Evolutionary conservation across 805 yeast species (phyloP).

Genomic region (Sugiyamaella marilandica): DNA sequence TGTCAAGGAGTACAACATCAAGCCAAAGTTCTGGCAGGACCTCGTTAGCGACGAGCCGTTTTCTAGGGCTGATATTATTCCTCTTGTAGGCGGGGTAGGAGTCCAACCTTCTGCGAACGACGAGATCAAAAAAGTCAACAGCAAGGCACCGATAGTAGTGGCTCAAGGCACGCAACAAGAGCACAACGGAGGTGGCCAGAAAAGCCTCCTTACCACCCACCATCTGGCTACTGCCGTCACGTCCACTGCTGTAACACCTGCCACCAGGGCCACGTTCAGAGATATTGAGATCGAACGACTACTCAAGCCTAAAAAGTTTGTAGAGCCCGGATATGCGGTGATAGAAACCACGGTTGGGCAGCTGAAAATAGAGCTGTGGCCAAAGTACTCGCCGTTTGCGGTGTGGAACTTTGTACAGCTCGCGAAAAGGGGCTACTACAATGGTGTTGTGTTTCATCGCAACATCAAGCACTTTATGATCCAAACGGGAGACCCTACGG

Average conservation of each 20-base stretch:
- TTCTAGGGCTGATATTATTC: conserved; percentile 26
- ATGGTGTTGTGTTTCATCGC: conserved; percentile 30
- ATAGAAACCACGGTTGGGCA: conserved; percentile 28
- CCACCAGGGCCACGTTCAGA: conserved; percentile 24
- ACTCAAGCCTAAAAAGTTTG: conserved; percentile 27
- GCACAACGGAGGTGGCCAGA: not conserved
- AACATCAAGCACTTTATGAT: conserved; percentile 33
- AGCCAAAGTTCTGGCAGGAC: conserved; percentile 29
- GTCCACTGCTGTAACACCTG: conserved; percentile 29
- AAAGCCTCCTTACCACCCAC: conserved; percentile 19
- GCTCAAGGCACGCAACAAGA: not conserved
- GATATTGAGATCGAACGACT: conserved; percentile 25
- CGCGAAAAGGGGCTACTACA: conserved; percentile 31
- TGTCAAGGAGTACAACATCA: conserved; percentile 26
- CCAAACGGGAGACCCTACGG: conserved; percentile 35
- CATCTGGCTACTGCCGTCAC: conserved; percentile 30
- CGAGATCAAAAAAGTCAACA: not conserved
- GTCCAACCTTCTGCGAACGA: not conserved
- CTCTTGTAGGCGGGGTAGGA: conserved; percentile 18
- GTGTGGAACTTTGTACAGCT: conserved; percentile 28
- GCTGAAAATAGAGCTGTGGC: conserved; percentile 22
- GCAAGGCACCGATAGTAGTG: not conserved
- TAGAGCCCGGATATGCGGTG: conserved; percentile 26
- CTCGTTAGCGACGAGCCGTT: conserved; percentile 31
- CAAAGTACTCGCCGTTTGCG: conserved; percentile 27